Base-by-base conservation (phyloP, 352 stramenopile species). In the Globisporangium barbulae region DNA sequence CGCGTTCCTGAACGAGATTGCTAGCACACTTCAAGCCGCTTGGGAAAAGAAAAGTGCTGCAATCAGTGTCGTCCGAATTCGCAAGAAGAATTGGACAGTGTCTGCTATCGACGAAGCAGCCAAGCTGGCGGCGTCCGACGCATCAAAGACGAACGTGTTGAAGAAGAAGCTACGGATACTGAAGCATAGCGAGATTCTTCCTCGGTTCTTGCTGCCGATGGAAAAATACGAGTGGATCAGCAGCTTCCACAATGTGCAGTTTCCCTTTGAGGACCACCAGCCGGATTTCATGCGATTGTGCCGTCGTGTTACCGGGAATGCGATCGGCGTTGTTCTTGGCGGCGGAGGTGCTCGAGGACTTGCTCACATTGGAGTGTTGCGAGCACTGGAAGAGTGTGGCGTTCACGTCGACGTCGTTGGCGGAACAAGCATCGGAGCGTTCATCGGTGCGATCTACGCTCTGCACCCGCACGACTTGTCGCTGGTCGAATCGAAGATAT, bases 401-500 rank as follows among this genome's bases (percentile, higher is more conserved):
- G 84, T 98, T 15, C 90, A 96, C 30, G 82, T 98, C 0, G 96
- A 99, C 69, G 85, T 98, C 5, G 88, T 98, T 53, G 96, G 90
- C 22, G 96, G 96, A 8, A 98, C 94, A 6, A 96, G 88, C 39
- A 94, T 94, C 56, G 89, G 89, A 39, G 87, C 89, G 1, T 94
- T 94, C 37, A 92, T 97, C 57, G 89, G 84, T 5, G 89, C 79
- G 0, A 72, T 92, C 37, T 97, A 94, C 33, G 84, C 87, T 1
- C 62, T 93, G 28, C 81, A 93, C 53, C 87, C 88, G 3, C 79
- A 94, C 44, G 76, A 92, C 31, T 53, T 94, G 41, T 54, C 70
- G 41, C 59, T 85, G 19, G 82, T 96, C 17, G 69, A 84, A 31
- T 42, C 53, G 0, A 92, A 93, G 58, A 75, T 86, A 4, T 70